Base-by-base conservation (phyloP, 2,329 filamentous ascomycete genomes). In the Ambrosiella xylebori region DNA sequence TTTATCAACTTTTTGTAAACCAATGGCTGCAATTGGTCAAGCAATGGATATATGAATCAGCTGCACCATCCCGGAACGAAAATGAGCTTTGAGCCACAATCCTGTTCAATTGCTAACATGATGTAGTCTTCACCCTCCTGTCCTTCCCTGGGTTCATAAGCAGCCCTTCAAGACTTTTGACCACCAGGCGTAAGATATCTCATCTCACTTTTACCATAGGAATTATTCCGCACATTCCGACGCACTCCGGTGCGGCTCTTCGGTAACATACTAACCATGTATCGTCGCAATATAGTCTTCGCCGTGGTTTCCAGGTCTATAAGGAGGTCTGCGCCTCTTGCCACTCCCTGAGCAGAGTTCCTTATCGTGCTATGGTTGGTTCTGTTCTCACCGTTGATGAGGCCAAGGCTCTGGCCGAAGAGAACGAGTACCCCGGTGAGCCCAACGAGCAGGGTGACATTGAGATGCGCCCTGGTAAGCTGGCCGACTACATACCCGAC, bases 301-400 rank as follows among this genome's bases (percentile, higher is more conserved):
- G 93, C 73, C 90, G 93, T 77, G 93, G 93, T 75, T 98, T 97
- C 83, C 90, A 95, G 76, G 93, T 98, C 70, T 98, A 98, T 80
- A 88, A 85, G 66, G 93, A 98, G 76, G 93, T 98, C 68, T 98
- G 93, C 80, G 83, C 90, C 62, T 88, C 88, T 66, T 98, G 93
- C 82, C 93, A 98, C 80, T 98, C 93, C 63, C 84, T 98, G 63
- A 84, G 78, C 73, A 88, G 93, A 77, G 82, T 98, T 61, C 91
- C 93, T 61, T 98, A 94, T 81, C 88, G 93, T 72, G 69, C 86
- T 60, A 80, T 97, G 62, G 93, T 98, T 68, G 93, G 93, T 71
- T 81, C 81, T 64, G 79, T 95, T 72, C 81, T 96, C 80, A 98
- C 93, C 61, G 88, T 95, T 69, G 90, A 97, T 68, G 93, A 98